Base-by-base conservation (phyloP, 371 early-diverging fungal species). In the Lichtheimia ramosa region DNA sequence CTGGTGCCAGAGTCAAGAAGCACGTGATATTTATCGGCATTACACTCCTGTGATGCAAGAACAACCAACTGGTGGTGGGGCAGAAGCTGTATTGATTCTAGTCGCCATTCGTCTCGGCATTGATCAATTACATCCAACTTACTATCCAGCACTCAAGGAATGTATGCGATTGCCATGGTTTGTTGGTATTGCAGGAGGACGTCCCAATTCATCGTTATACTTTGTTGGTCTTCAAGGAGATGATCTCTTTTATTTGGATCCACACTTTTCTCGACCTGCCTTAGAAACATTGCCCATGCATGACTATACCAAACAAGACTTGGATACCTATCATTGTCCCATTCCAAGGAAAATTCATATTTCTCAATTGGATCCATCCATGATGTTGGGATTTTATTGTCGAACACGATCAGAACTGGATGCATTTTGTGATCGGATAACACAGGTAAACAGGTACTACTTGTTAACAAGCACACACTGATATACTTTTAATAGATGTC, bases 141-240 rank as follows among this genome's bases (percentile, higher is more conserved):
- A 98, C 73, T 75, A 90, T 56, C 77, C 83, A 39, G 85, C 86
- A 28, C 66, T 93, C 43, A 91, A 90, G 70, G 81, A 85, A 21
- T 89, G 85, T 48, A 91, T 96, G 70, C 79, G 76, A 54, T 79
- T 93, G 43, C 87, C 91, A 25, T 87, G 88, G 48, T 90, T 87
- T 51, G 83, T 95, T 6, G 96, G 96, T 16, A 91, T 97, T 58
- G 95, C 94, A 34, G 97, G 96, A 88, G 98, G 98, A 16, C 83
- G 92, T 59, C 97, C 98, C 3, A 93, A 94, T 54, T 92, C 95
- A 15, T 95, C 97, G 0, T 78, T 94, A 46, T 98, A 91, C 74
- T 96, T 98, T 74, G 81, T 94, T 21, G 97, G 96, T 15, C 69
- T 87, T 23, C 90, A 96, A 74, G 90, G 84, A 4, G 83, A 91